A percentile compares a stretch with the other conserved stretches of the same genome.
These are phyloP conservation scores for Gastrodia elata DNA, from an alignment of 106 monocot genomes.

Conservation along the genomic window DNA sequence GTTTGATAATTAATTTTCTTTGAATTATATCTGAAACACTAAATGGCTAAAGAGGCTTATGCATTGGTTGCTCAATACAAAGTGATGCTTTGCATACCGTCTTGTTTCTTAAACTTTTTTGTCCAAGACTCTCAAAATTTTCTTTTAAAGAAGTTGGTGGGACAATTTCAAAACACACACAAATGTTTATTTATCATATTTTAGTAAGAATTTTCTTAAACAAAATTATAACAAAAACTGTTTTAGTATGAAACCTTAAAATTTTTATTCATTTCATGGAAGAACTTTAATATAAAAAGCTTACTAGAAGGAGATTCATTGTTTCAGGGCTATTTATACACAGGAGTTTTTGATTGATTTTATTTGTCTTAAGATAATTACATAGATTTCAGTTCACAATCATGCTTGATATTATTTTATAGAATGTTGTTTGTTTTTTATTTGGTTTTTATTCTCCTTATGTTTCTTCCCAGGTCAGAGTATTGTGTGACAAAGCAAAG, in stretches of 20 bases:
- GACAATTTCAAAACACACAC: not conserved
- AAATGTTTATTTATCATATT: not conserved
- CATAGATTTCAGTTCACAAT: not conserved
- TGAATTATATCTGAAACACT: not conserved
- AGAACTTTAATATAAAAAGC: not conserved
- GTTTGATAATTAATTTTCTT: not conserved
- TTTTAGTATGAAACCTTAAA: not conserved
- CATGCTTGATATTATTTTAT: not conserved
- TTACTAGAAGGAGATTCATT: not conserved
- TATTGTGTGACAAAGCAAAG: constrained; percentile 89
- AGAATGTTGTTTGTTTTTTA: not conserved
- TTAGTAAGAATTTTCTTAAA: not conserved
- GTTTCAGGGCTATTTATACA: not conserved
- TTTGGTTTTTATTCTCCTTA: not conserved
- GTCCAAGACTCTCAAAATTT: not conserved
- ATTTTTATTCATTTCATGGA: not conserved
- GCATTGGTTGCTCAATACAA: not conserved
- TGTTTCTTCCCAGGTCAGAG: constrained; percentile 53
- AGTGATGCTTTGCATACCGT: not conserved
- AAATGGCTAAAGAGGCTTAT: not conserved
- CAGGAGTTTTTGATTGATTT: not conserved
- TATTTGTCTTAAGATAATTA: not conserved
- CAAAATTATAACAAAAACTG: not conserved
- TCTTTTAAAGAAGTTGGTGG: not conserved
- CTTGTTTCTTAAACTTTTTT: not conserved